A percentile compares a stretch with the other conserved stretches of the same genome.
Evolutionary conservation across 2,329 filamentous ascomycete genomes (phyloP).

Genomic region (Pestalotiopsis fici): DNA sequence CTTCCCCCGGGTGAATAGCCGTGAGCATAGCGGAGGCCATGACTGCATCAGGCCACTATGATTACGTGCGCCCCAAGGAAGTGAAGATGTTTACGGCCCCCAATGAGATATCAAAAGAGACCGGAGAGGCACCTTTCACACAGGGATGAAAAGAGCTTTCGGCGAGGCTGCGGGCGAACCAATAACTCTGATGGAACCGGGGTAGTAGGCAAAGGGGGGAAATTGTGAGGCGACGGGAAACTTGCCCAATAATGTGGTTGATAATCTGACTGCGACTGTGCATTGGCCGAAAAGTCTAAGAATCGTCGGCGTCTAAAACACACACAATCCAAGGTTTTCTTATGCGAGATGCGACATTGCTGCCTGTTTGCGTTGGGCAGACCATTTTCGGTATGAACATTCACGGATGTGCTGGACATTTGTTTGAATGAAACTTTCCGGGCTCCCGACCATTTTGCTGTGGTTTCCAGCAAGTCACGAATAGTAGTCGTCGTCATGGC

Average conservation of each 20-base stretch:
- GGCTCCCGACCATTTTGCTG: not conserved
- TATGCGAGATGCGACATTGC: not conserved
- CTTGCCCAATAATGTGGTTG: not conserved
- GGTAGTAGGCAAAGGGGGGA: too few species aligned
- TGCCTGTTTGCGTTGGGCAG: not conserved
- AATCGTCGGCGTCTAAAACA: not conserved
- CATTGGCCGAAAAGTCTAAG: not conserved
- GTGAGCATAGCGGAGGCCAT: not conserved
- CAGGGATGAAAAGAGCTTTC: not conserved
- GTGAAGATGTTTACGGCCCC: not conserved
- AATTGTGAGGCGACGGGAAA: not conserved
- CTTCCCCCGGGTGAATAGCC: too few species aligned
- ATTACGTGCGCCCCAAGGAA: not conserved
- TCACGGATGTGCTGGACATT: not conserved
- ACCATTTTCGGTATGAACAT: not conserved
- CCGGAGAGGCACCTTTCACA: not conserved
- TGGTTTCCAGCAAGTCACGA: too few species aligned
- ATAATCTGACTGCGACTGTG: not conserved
- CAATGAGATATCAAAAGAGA: not conserved
- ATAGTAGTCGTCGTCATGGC: conserved; percentile 1
- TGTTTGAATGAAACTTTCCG: not conserved
- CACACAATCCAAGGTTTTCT: not conserved
- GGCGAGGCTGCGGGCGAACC: not conserved
- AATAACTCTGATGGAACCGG: too few species aligned
- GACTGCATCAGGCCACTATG: not conserved